Evolutionary conservation across 2,329 filamentous ascomycete species (phyloP), one percentile per base, ranked within the genome.

Genomic region (Pezicula radicicola): DNA sequence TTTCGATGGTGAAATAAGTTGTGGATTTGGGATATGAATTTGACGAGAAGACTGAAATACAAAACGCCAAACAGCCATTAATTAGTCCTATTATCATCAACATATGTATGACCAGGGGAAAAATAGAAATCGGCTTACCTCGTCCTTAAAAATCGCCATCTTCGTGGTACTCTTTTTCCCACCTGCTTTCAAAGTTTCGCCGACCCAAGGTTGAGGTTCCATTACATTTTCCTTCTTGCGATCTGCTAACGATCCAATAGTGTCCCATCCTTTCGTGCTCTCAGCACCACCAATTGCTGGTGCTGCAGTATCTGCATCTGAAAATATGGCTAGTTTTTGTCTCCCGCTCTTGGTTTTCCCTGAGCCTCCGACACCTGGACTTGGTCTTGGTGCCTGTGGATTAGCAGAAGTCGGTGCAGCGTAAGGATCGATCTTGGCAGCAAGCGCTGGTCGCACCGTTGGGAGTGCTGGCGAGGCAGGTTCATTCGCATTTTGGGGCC

Each of bases 41-140:
- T 77, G 72, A 66, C 78, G 73, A 70, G 76, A 66, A 71, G 76
- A 81, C 82, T 85, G 76, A 76, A 72, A 79, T 83, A 80, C 71
- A 79, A 69, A 73, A 73, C 65, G 68, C 69, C 72, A 67, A 72
- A 72, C 73, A 65, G 68, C 68, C 73, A 83, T 69, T 67, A 78
- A 93, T 97, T 96, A 97, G 92, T 96, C 91, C 92, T 97, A 83
- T 82, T 78, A 81, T 85, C 79, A 91, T 94, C 90, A 94, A 94
- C 83, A 91, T 78, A 70, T 79, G 80, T 76, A 67, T 68, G 61
- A 63, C 59, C 63, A 64, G 64, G 59, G 56, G 53, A 50, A 59
- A 58, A 62, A 50, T 60, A 59, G 57, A 62, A 52, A 58, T 62
- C 51, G 68, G 80, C 91, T 87, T 87, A 99, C 94, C 88, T 88